Evolutionary conservation across 805 yeast genomes (phyloP).

Genomic region (Starmerella floricola): DNA sequence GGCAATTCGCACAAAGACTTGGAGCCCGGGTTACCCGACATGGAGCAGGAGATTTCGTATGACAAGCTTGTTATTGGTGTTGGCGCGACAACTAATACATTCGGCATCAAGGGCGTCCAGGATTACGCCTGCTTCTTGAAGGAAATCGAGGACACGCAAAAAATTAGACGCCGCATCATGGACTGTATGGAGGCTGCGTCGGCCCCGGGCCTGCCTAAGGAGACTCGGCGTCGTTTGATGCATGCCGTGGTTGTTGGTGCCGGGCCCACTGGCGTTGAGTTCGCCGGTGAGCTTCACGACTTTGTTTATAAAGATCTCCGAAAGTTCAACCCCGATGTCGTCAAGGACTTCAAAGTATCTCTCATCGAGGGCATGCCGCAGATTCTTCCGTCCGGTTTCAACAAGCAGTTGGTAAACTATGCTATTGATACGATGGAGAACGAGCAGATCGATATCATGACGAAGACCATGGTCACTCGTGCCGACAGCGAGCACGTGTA

Average conservation of each 20-base stretch:
- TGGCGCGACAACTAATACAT: slow-evolving; percentile 90
- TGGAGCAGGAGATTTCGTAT: slow-evolving; percentile 43
- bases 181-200: slow-evolving; percentile 83
- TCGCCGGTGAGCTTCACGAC: slow-evolving; percentile 92
- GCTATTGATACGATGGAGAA: slow-evolving; percentile 64
- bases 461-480: slow-evolving; percentile 79
- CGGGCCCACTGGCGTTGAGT: slow-evolving; percentile 97
- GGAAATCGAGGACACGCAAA: slow-evolving; percentile 79
- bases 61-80: slow-evolving; percentile 87
- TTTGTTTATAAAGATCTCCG: slow-evolving; percentile 81
- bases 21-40: slow-evolving; percentile 31
- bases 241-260: slow-evolving; percentile 93
- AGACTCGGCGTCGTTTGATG: slow-evolving; percentile 73
- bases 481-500: slow-evolving; percentile 61
- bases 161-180: slow-evolving; percentile 71
- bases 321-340: slow-evolving; percentile 80
- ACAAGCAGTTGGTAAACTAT: slow-evolving; percentile 41
- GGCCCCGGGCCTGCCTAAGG: slow-evolving; percentile 50
- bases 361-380: slow-evolving; percentile 86
- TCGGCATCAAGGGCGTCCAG: slow-evolving; percentile 83
- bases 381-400: slow-evolving; percentile 45
- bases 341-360: slow-evolving; percentile 69
- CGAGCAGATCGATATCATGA: slow-evolving; percentile 58
- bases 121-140: slow-evolving; percentile 81
- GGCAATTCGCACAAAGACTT: slow-evolving; percentile 19